Conservation (phyloP, 805 yeast species). For the Nakazawaea ishiwadae region DNA sequence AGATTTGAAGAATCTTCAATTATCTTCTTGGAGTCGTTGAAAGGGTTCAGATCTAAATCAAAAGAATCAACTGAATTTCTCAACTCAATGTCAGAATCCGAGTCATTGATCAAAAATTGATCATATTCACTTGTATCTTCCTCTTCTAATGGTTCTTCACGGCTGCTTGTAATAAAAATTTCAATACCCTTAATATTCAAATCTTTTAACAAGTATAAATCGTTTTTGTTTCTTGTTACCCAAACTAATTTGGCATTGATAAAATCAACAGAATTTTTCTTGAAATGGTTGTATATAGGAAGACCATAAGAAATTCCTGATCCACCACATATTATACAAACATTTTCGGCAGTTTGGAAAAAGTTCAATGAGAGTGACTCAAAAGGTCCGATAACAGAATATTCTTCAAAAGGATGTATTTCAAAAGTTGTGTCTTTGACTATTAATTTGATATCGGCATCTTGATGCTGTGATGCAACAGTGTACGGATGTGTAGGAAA, state of each 20-base stretch:
- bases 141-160: neutral
- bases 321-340: constrained; percentile 63
- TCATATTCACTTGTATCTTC: constrained; percentile 6
- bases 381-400: constrained; percentile 38
- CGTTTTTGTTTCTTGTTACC: constrained; percentile 45
- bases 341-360: constrained; percentile 43
- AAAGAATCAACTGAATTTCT: constrained; percentile 12
- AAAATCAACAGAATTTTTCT: constrained; percentile 18
- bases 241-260: constrained; percentile 42
- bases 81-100: constrained; percentile 10
- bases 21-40: constrained; percentile 11
- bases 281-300: constrained; percentile 42
- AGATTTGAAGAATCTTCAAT: neutral
- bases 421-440: constrained; percentile 34
- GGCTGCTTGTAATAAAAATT: constrained; percentile 30
- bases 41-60: constrained; percentile 22
- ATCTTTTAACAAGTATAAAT: constrained; percentile 41
- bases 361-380: constrained; percentile 41
- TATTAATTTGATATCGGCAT: constrained; percentile 36
- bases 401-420: constrained; percentile 25
- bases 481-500: constrained; percentile 69
- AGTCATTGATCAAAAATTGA: constrained; percentile 11
- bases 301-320: constrained; percentile 66
- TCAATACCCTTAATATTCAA: constrained; percentile 30
- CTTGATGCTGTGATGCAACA: constrained; percentile 40